These are phyloP conservation scores for Tulasnella sp. DNA, from an alignment of 768 basidiomycete genomes.

Conservation along the genomic window DNA sequence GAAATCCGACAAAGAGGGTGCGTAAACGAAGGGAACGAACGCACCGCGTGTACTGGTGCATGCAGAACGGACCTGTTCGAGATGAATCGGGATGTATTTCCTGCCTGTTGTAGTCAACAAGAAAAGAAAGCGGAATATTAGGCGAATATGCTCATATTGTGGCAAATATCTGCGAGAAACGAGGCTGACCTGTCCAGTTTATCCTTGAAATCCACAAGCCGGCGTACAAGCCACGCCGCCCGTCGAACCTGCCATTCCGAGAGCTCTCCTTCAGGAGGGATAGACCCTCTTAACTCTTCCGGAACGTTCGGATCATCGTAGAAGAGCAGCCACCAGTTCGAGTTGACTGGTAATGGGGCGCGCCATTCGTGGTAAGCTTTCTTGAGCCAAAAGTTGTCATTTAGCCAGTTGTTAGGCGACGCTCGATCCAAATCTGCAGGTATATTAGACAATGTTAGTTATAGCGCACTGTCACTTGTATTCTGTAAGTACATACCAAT, in stretches of 20 bases:
- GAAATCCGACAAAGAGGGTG: not conserved
- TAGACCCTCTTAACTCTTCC: conserved; percentile 16
- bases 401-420: conserved; percentile 87
- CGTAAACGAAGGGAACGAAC: conserved; percentile 13
- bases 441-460: conserved; percentile 7
- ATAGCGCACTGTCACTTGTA: not conserved
- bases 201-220: conserved; percentile 62
- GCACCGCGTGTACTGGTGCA: conserved; percentile 31
- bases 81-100: conserved; percentile 60
- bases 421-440: conserved; percentile 61
- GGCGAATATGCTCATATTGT: not conserved
- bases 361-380: conserved; percentile 85
- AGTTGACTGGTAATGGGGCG: conserved; percentile 73
- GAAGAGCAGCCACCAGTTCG: conserved; percentile 94
- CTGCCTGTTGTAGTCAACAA: conserved; percentile 36
- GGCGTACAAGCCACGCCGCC: conserved; percentile 68
- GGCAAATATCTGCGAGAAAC: not conserved
- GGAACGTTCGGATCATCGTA: conserved; percentile 60
- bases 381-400: conserved; percentile 86
- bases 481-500: conserved; percentile 37
- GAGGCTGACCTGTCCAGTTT: conserved; percentile 48
- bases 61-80: conserved; percentile 47
- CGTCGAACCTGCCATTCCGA: conserved; percentile 78
- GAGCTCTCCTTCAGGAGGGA: conserved; percentile 25
- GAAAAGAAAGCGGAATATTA: not conserved